A percentile compares a stretch with the other conserved stretches of the same genome.
Evolutionary conservation across 805 yeast species (phyloP).

Genomic region (Suhomyces sp.): DNA sequence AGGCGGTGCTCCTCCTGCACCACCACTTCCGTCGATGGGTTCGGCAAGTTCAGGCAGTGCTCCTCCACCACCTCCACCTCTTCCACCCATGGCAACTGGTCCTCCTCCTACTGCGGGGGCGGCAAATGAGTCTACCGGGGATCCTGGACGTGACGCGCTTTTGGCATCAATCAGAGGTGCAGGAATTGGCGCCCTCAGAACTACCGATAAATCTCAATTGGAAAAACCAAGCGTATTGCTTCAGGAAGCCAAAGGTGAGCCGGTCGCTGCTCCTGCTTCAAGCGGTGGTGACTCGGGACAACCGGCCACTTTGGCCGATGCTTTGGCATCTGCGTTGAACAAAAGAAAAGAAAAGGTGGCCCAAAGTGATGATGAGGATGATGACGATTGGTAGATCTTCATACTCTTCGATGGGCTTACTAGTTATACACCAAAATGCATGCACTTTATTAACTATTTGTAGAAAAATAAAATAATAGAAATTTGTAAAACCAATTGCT

Average conservation of each 20-base stretch:
- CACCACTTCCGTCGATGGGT: slow-evolving; percentile 17
- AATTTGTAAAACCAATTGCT: too few species aligned
- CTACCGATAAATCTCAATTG: slow-evolving; percentile 77
- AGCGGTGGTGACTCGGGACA: slow-evolving; percentile 49
- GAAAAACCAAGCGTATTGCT: slow-evolving; percentile 74
- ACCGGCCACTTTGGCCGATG: slow-evolving; percentile 75
- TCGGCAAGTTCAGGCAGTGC: slow-evolving; percentile 3
- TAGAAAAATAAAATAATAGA: not conserved
- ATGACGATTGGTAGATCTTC: slow-evolving; percentile 47
- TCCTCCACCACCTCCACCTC: slow-evolving; percentile 20
- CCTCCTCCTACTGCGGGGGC: slow-evolving; percentile 41
- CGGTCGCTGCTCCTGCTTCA: slow-evolving; percentile 33
- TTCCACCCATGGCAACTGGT: slow-evolving; percentile 21
- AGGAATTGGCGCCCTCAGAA: slow-evolving; percentile 61
- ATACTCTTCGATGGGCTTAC: not conserved
- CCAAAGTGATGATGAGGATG: slow-evolving; percentile 80
- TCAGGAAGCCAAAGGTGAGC: slow-evolving; percentile 69
- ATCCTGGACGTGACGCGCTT: slow-evolving; percentile 71
- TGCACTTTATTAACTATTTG: not conserved
- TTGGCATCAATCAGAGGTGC: slow-evolving; percentile 84
- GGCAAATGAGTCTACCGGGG: slow-evolving; percentile 38
- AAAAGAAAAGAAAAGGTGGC: slow-evolving; percentile 80
- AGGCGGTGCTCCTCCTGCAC: slow-evolving; percentile 14
- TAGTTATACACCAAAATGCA: not conserved
- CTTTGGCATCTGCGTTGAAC: slow-evolving; percentile 80